Percentiles rank a stretch among this genome's conserved stretches.
Evolutionary conservation across 108 stramenopile species (phyloP).

Genomic region (Nitzschia putrida): DNA sequence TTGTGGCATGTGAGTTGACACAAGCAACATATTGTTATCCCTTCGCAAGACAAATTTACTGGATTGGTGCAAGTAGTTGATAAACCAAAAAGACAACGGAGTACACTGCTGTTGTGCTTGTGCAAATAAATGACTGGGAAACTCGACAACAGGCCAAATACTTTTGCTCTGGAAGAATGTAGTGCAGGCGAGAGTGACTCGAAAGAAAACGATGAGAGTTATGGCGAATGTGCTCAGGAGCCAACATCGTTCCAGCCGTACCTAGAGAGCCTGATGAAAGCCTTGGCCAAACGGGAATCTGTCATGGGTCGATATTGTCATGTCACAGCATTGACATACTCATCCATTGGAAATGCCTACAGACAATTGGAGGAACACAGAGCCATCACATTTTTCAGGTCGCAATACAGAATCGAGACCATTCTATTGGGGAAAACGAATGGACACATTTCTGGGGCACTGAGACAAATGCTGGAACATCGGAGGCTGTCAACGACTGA

Average conservation of each 20-base stretch:
- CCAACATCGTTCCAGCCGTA: conserved; percentile 14
- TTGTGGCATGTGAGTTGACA: no score
- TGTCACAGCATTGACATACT: conserved; percentile 19
- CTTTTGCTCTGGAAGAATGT: no score
- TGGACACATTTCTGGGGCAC: conserved; percentile 11
- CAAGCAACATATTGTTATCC: no score
- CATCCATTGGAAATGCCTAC: conserved; percentile 15
- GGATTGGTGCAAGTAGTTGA: no score
- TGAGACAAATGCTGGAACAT: background rate
- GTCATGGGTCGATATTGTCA: conserved; percentile 10
- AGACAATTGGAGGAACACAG: conserved; percentile 11
- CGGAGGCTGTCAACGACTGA: background rate
- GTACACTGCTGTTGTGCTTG: no score
- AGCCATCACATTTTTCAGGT: conserved; percentile 9
- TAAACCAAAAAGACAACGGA: no score
- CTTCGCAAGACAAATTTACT: no score
- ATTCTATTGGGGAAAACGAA: conserved; percentile 21
- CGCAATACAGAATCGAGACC: conserved; percentile 10
- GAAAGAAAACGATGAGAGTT: no score
- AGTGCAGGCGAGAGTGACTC: no score
- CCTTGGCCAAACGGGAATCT: conserved; percentile 15
- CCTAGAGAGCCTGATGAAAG: conserved; percentile 18
- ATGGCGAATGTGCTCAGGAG: background rate
- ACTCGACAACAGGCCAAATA: no score
- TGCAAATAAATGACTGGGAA: no score